A percentile compares a stretch with the other conserved stretches of the same genome.
phyloP scores from a whole-genome alignment of 805 yeast genomes.

The Gaillardinia entomophila region DNA sequence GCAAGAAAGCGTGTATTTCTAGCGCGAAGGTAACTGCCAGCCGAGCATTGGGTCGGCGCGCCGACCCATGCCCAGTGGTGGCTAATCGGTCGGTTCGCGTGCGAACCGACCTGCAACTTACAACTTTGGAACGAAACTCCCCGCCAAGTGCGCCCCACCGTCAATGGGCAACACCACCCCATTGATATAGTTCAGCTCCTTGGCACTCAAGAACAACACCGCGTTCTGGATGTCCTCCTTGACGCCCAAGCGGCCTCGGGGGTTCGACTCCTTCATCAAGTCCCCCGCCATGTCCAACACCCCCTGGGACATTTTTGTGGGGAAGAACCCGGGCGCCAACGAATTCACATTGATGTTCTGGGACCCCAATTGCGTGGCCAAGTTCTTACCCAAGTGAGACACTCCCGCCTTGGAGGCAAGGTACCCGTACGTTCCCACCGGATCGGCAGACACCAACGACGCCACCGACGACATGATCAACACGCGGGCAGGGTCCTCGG shows the following conservation, averaged over 20 bases:
- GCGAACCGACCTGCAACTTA: too few species aligned
- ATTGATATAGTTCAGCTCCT: constrained; percentile 56
- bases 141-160: constrained; percentile 54
- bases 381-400: constrained; percentile 56
- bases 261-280: constrained; percentile 43
- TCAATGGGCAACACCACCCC: constrained; percentile 66
- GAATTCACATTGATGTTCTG: constrained; percentile 62
- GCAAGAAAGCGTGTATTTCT: neutral
- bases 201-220: constrained; percentile 47
- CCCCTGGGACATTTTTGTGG: constrained; percentile 69
- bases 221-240: constrained; percentile 54
- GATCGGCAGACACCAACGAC: constrained; percentile 39
- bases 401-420: constrained; percentile 73
- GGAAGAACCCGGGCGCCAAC: constrained; percentile 75
- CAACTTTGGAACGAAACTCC: constrained; percentile 1
- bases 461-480: constrained; percentile 65
- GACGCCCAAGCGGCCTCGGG: constrained; percentile 57
- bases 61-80: neutral
- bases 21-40: neutral
- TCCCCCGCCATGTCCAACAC: constrained; percentile 48
- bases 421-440: constrained; percentile 64
- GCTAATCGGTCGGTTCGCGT: too few species aligned
- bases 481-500: constrained; percentile 58
- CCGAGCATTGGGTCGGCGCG: neutral
- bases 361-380: constrained; percentile 64